These are phyloP conservation scores for Cardamine resedifolia DNA, from an alignment of 345 rosid genomes.

Conservation along the genomic window DNA sequence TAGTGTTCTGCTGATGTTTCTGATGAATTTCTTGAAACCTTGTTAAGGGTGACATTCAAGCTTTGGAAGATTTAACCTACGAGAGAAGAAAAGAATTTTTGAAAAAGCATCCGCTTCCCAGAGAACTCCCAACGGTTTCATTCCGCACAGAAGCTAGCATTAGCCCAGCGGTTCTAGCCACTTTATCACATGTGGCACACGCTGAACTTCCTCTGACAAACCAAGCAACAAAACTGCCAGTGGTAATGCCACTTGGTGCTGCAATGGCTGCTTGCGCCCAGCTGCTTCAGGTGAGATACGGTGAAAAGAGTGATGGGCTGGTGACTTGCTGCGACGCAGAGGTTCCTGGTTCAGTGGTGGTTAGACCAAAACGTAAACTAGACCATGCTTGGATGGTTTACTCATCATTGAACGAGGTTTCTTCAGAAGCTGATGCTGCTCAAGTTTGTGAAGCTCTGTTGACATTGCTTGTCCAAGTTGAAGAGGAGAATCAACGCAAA, in stretches of 20 bases:
- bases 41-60: slow-evolving; percentile 81
- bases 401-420: slow-evolving; percentile 68
- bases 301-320: slow-evolving; percentile 88
- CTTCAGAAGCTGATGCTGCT: slow-evolving; percentile 73
- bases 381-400: slow-evolving; percentile 99
- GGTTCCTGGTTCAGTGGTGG: slow-evolving; percentile 94
- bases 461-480: slow-evolving; percentile 80
- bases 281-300: slow-evolving; percentile 74
- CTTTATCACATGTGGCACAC: slow-evolving; percentile 87
- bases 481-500: slow-evolving; percentile 45
- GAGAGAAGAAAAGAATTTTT: slow-evolving; percentile 83
- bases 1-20: neutral
- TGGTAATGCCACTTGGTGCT: slow-evolving; percentile 87
- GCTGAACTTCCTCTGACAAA: slow-evolving; percentile 73
- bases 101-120: slow-evolving; percentile 66
- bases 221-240: slow-evolving; percentile 69
- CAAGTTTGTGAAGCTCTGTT: slow-evolving; percentile 90
- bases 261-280: slow-evolving; percentile 99
- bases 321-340: slow-evolving; percentile 88
- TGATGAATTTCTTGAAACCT: neutral
- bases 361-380: slow-evolving; percentile 70
- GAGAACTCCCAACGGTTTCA: slow-evolving; percentile 81
- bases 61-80: slow-evolving; percentile 92
- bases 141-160: slow-evolving; percentile 89
- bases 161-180: slow-evolving; percentile 71